Conservation (phyloP, 2,329 filamentous ascomycete genomes). For the Claviceps arundinis region DNA sequence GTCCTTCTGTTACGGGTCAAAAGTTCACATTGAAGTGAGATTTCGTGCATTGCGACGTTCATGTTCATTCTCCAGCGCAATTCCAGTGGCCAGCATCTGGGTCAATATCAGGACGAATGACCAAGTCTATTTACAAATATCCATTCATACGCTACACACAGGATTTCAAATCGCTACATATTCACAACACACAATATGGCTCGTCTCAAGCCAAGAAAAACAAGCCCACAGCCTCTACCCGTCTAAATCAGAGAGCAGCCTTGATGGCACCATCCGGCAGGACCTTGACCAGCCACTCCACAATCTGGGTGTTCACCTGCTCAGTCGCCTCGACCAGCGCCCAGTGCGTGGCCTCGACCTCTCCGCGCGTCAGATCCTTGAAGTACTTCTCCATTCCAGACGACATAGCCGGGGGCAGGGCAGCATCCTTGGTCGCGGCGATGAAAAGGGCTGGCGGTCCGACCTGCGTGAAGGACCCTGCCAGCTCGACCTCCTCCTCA, state of each 20-base stretch:
- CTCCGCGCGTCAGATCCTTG: constrained; percentile 47
- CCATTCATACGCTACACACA: no score
- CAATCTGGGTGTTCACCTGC: constrained; percentile 56
- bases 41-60: background rate
- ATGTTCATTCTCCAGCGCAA: no score
- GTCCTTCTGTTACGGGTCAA: constrained; percentile 43
- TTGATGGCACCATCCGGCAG: constrained; percentile 14
- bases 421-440: constrained; percentile 53
- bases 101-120: no score
- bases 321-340: constrained; percentile 60
- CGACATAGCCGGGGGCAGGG: constrained; percentile 60
- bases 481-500: constrained; percentile 55
- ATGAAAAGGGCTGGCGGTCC: constrained; percentile 61
- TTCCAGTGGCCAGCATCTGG: no score
- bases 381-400: constrained; percentile 57
- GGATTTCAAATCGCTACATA: no score
- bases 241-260: constrained; percentile 12
- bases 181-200: no score
- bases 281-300: constrained; percentile 46
- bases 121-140: no score
- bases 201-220: no score
- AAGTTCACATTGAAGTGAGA: constrained; percentile 48
- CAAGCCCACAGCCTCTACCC: background rate
- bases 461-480: constrained; percentile 42
- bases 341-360: constrained; percentile 69